Conservation (phyloP, 768 basidiomycete species). For the Antrodiella citrinella region DNA sequence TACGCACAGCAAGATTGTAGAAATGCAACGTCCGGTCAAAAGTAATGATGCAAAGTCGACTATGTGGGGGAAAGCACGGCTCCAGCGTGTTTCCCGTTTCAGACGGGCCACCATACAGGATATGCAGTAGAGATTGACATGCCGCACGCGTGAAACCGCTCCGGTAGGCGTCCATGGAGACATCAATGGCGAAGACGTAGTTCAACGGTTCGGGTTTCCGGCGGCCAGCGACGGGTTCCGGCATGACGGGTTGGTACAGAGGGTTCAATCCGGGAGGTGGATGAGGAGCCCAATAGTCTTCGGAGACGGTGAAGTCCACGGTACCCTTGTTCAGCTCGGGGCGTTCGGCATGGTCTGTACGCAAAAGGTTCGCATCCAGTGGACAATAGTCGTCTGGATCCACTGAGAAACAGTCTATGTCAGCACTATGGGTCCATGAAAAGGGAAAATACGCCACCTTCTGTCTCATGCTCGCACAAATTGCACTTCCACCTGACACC, state of each 20-base stretch:
- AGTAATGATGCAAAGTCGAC: conserved; percentile 70
- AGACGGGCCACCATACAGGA: conserved; percentile 52
- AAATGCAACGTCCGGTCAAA: conserved; percentile 81
- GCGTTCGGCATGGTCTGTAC: conserved; percentile 73
- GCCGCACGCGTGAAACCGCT: conserved; percentile 65
- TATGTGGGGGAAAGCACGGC: conserved; percentile 44
- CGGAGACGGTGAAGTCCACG: conserved; percentile 73
- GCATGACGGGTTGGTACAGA: conserved; percentile 45
- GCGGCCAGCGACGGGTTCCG: conserved; percentile 31
- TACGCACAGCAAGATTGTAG: conserved; percentile 76
- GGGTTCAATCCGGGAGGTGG: conserved; percentile 46
- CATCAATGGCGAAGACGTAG: conserved; percentile 84
- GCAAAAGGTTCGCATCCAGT: conserved; percentile 66
- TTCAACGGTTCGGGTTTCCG: conserved; percentile 59
- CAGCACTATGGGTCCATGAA: no score
- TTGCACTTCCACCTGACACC: conserved; percentile 91
- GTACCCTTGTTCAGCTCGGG: conserved; percentile 89
- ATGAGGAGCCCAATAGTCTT: conserved; percentile 80
- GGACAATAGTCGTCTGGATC: conserved; percentile 76
- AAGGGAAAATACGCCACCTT: conserved; percentile 48
- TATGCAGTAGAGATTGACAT: conserved; percentile 51
- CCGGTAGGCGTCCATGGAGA: conserved; percentile 56
- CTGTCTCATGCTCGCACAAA: conserved; percentile 75
- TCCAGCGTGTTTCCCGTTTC: conserved; percentile 33
- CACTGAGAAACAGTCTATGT: no score